A percentile compares a stretch with the other conserved stretches of the same genome.
These are phyloP conservation scores for Candida ortonii DNA, from an alignment of 805 yeast genomes.

Conservation along the genomic window DNA sequence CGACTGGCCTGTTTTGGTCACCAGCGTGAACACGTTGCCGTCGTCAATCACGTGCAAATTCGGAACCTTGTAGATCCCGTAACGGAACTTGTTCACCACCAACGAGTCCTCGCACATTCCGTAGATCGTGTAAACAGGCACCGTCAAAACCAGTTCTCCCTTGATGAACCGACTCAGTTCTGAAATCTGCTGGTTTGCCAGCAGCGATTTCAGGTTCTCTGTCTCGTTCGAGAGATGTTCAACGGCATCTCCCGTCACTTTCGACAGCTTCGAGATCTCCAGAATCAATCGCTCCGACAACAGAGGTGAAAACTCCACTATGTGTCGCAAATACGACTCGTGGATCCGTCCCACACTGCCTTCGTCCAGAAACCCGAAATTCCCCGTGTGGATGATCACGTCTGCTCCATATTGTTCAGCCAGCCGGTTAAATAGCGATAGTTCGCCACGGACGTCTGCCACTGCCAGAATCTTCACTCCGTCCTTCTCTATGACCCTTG, in stretches of 20 bases:
- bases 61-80: constrained; percentile 49
- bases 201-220: constrained; percentile 34
- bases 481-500: constrained; percentile 16
- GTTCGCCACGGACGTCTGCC: constrained; percentile 57
- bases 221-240: constrained; percentile 38
- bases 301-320: constrained; percentile 64
- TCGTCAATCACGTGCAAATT: constrained; percentile 67
- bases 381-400: constrained; percentile 68
- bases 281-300: constrained; percentile 47
- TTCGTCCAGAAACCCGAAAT: constrained; percentile 71
- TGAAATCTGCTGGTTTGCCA: constrained; percentile 41
- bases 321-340: constrained; percentile 58
- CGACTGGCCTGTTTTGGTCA: constrained; percentile 40
- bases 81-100: constrained; percentile 60
- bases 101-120: constrained; percentile 75
- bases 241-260: constrained; percentile 41
- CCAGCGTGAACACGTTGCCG: constrained; percentile 41
- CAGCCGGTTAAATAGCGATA: constrained; percentile 47
- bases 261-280: constrained; percentile 51
- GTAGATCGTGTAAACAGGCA: constrained; percentile 74
- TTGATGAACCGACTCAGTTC: constrained; percentile 49
- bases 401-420: constrained; percentile 48
- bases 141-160: constrained; percentile 41
- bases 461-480: constrained; percentile 34
- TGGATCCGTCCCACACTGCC: constrained; percentile 52